Evolutionary conservation across 371 early-diverging fungal species (phyloP).

Genomic region (Haplosporangium sp.): DNA sequence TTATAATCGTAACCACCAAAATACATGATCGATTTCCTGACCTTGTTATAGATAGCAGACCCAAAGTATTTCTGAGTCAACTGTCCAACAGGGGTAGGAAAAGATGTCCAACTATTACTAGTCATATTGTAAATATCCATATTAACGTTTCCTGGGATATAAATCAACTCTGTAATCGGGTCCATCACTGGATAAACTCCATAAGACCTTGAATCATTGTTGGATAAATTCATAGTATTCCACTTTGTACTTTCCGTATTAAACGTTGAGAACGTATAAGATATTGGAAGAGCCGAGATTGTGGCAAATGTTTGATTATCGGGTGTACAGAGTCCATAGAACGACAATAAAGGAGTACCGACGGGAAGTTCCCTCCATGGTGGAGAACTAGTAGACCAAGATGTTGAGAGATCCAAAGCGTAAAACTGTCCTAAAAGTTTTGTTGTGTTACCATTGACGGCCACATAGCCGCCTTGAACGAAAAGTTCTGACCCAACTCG

Average conservation of each 20-base stretch:
- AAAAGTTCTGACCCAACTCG: too few relatives aligned
- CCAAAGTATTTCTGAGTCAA: not conserved
- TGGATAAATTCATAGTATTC: not conserved
- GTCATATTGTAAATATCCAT: constrained; percentile 6
- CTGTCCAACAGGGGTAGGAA: not conserved
- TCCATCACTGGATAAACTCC: constrained; percentile 13
- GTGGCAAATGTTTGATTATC: constrained; percentile 19
- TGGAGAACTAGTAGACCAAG: constrained; percentile 16
- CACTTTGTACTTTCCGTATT: not conserved
- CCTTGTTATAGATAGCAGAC: not conserved
- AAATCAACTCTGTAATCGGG: constrained; percentile 15
- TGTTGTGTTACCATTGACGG: too few relatives aligned
- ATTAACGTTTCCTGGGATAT: not conserved
- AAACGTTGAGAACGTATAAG: constrained; percentile 9
- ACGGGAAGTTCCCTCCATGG: constrained; percentile 15
- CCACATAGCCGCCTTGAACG: too few relatives aligned
- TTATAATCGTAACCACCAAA: constrained; percentile 10
- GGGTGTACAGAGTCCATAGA: constrained; percentile 2
- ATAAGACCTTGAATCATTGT: not conserved
- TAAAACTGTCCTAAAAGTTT: constrained; percentile 9
- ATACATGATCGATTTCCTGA: constrained; percentile 8
- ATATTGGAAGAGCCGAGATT: too few relatives aligned
- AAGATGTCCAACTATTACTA: not conserved
- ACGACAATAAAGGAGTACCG: not conserved
- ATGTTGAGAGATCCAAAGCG: constrained; percentile 18